Evolutionary conservation across 2,329 filamentous ascomycete genomes (phyloP), one percentile per base, ranked within the genome.

Genomic region (Xylariaceae sp.): DNA sequence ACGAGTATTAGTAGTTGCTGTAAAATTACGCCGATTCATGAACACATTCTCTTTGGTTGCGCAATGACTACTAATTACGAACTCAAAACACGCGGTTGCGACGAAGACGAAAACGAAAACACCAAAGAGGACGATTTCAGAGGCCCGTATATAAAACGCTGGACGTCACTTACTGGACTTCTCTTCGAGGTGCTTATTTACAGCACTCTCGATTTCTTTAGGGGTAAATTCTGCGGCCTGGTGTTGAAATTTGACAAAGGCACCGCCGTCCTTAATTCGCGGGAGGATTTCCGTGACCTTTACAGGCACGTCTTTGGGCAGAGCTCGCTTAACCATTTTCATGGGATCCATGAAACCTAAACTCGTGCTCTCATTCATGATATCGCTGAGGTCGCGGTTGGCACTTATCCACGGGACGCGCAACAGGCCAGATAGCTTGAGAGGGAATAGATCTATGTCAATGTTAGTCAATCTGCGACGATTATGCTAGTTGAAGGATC

Each of bases 231-330:
- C 15, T 67, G 53, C 0, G 42, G 70, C n/a, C n/a, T n/a, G n/a
- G 53, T 43, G 62, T 19, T 39, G 38, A 36, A 59, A 56, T 33
- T 60, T 96, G 62, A 97, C 83, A 61, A 94, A 97, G 1, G 88
- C 89, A 11, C 93, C 93, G 13, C 93, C 93, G 59, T 98, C 93
- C 55, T 94, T 90, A 19, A 94, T 72, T 3, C 89, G 78, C 0
- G 90, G 89, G 15, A 96, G 64, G 13, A 96, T 83, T 56, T 95
- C 85, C 3, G 82, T 87, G 35, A 95, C 79, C 43, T 83, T 81
- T 36, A 95, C 69, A 1, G 78, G 71, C 4, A 17, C 18, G 9
- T 73, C 73, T 4, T 70, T 62, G 1, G 85, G 85, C 18, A 88
- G 78, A 1, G 82, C 84, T 40, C 75, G 75, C 53, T 73, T 77